These are phyloP conservation scores for Clitocybe nebularis DNA, from an alignment of 1,284 basidiomycete genomes.

Conservation along the genomic window DNA sequence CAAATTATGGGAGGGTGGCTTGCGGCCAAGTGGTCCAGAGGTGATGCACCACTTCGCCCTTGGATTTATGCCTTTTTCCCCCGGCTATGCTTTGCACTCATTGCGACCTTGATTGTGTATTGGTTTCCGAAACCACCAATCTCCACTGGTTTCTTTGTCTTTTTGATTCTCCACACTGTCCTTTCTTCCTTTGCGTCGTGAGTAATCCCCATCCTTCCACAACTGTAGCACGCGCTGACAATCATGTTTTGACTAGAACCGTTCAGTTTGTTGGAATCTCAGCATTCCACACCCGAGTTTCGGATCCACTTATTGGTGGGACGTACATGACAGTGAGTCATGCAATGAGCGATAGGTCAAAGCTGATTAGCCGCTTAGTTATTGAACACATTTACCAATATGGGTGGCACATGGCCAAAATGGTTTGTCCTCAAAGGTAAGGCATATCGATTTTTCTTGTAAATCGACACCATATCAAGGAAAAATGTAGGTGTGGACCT, in stretches of 20 bases:
- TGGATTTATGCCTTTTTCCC: conserved; percentile 95
- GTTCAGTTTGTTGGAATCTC: conserved; percentile 98
- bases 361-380: no score
- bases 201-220: conserved; percentile 25
- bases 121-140: conserved; percentile 82
- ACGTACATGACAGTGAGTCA: conserved; percentile 92
- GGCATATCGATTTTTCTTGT: no score
- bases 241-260: conserved; percentile 50
- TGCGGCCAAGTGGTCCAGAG: conserved; percentile 90
- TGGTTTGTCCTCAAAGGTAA: conserved; percentile 87
- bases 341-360: no score
- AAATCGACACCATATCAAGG: no score
- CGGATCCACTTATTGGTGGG: conserved; percentile 95
- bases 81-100: conserved; percentile 68
- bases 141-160: conserved; percentile 75
- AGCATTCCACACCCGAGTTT: conserved; percentile 96
- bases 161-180: conserved; percentile 81
- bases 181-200: conserved; percentile 84
- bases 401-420: conserved; percentile 97
- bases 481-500: conserved; percentile 72
- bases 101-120: conserved; percentile 80
- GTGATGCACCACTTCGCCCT: conserved; percentile 70
- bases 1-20: conserved; percentile 95
- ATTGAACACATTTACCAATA: conserved; percentile 93
- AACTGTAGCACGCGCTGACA: neutral